Evolutionary conservation across 129 eudicot species (phyloP), one percentile per base, ranked within the genome.

Genomic region (Artemisia tridentata): DNA sequence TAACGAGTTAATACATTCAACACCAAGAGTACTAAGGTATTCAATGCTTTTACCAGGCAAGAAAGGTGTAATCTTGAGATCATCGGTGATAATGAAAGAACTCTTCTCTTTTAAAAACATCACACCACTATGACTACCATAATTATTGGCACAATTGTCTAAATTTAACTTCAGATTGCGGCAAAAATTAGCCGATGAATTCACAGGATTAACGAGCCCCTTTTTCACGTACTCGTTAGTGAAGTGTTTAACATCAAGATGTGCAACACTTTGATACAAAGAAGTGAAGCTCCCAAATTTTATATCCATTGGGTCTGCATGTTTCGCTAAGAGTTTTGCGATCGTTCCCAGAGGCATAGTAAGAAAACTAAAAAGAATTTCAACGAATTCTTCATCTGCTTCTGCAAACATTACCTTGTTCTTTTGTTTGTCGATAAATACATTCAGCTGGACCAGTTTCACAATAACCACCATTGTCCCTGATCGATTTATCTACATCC

Each of bases 341-440:
- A 83, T 75, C 58, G 68, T 83, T 47, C 87, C 87, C 59, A 83
- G 60, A 1, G 87, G 84, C 38, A 83, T 72, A 5, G 78, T 79
- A 50, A 79, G 14, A 51, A 79, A 83, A 71, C 84, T 79, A 7
- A 75, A 75, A 5, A 79, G 56, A 46, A 71, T 51, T 16, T 79
- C 84, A 10, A 71, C 79, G 9, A 83, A 83, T 52, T 75, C 78
- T 5, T 73, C 41, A 31, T 25, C 29, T 25, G 29, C 29, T 25
- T 25, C 29, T 25, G 29, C 87, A 34, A 75, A 83, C 50, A 83
- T 29, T 29, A 83, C 81, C 14, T 72, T 79, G 1, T 72, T 67
- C 69, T 72, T 71, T 67, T 71, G 52, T 20, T 55, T 75, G 72
- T 83, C 79, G 16, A 70, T 31, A 53, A 46, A 50, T 9, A 79